Percentiles rank a stretch among this genome's conserved stretches.
Conservation (phyloP, 2,329 filamentous ascomycete genomes). For the Fusarium papillatum region DNA sequence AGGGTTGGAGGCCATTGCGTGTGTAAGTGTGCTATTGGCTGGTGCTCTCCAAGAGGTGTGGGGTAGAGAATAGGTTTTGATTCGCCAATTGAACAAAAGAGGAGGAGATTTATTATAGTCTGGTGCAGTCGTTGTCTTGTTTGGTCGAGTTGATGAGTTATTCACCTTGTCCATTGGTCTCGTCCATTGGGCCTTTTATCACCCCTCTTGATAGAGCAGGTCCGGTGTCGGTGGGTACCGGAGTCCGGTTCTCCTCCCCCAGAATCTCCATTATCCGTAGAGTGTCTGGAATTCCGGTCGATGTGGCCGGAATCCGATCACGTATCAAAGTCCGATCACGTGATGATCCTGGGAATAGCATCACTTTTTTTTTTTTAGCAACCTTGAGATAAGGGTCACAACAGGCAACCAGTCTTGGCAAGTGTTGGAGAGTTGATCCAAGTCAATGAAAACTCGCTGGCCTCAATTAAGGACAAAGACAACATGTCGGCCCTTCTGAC, state of each 20-base stretch:
- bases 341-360: neutral
- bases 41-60: conserved; percentile 3
- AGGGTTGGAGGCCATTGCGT: conserved; percentile 36
- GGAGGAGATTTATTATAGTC: neutral
- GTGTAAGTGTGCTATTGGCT: conserved; percentile 17
- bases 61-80: neutral
- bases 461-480: neutral
- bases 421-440: neutral
- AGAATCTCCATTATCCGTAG: conserved; percentile 28
- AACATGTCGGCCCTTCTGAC: neutral
- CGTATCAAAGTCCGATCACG: conserved; percentile 30
- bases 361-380: neutral
- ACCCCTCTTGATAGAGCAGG: conserved; percentile 29
- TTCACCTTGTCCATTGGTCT: conserved; percentile 15
- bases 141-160: conserved; percentile 11
- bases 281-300: conserved; percentile 33
- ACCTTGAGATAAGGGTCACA: neutral
- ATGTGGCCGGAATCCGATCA: conserved; percentile 26
- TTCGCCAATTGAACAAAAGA: conserved; percentile 22
- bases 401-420: neutral
- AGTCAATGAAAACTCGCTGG: neutral
- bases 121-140: neutral
- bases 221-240: conserved; percentile 33
- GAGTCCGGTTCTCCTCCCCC: conserved; percentile 28
- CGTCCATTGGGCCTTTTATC: conserved; percentile 28